Conservation (phyloP, 2,329 filamentous ascomycete species). For the Orbilia blumenaviensis region DNA sequence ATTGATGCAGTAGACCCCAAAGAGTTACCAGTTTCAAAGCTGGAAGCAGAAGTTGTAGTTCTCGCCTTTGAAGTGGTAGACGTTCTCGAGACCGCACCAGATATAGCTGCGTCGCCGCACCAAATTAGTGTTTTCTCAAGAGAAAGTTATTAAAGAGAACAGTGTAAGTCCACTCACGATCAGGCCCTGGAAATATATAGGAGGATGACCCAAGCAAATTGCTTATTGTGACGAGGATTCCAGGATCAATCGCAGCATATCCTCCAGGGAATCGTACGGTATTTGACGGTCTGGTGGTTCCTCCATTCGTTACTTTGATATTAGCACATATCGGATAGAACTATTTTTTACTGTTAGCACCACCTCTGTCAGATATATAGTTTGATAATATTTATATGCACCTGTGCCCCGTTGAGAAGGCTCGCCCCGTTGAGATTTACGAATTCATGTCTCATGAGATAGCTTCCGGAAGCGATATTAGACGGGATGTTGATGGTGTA, state of each 20-base stretch:
- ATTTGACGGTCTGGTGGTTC: neutral
- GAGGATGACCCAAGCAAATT: neutral
- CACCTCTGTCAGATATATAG: too few species aligned
- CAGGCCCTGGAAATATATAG: slow-evolving; percentile 27
- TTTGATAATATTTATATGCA: neutral
- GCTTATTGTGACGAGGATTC: slow-evolving; percentile 22
- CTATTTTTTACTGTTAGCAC: neutral
- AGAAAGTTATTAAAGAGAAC: too few species aligned
- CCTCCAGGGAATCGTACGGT: slow-evolving; percentile 35
- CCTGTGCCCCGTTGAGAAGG: slow-evolving; percentile 21
- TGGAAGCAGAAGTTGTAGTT: neutral
- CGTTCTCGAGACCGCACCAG: neutral
- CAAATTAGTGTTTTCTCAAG: too few species aligned
- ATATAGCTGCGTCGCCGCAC: slow-evolving; percentile 5
- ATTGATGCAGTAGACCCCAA: neutral
- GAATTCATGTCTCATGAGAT: slow-evolving; percentile 41
- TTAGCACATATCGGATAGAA: slow-evolving; percentile 42
- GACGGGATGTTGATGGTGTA: slow-evolving; percentile 28
- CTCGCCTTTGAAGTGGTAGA: neutral
- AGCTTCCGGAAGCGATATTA: slow-evolving; percentile 9
- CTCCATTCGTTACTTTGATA: slow-evolving; percentile 3
- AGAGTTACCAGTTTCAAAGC: neutral
- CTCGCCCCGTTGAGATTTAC: slow-evolving; percentile 17
- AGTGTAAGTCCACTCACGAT: slow-evolving; percentile 19
- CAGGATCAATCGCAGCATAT: slow-evolving; percentile 21